These are phyloP conservation scores for Hymenoscyphus linearis DNA, from an alignment of 2,329 filamentous ascomycete species.

Conservation along the genomic window DNA sequence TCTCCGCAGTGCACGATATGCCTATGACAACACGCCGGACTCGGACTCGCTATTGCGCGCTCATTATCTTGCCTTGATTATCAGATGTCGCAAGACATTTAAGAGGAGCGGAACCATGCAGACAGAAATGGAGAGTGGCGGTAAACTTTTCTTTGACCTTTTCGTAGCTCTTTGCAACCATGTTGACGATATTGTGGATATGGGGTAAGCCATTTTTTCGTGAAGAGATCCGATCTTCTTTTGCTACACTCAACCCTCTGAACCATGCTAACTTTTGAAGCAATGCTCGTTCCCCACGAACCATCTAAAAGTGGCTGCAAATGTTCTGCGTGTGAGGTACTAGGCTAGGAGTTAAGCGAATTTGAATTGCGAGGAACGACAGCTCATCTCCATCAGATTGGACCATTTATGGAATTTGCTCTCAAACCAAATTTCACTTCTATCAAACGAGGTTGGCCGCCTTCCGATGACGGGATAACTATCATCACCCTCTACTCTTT, in stretches of 20 bases:
- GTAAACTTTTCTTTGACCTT: constrained; percentile 85
- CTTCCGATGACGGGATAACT: constrained; percentile 36
- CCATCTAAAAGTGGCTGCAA: constrained; percentile 42
- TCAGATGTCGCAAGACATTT: constrained; percentile 80
- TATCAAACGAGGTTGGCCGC: constrained; percentile 41
- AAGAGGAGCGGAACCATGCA: constrained; percentile 95
- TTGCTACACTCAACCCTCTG: background rate
- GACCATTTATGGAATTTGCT: constrained; percentile 31
- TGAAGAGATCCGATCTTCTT: background rate
- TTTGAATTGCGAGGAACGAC: constrained; percentile 32
- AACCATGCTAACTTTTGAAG: constrained; percentile 28
- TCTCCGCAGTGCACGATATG: constrained; percentile 79
- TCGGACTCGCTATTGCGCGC: constrained; percentile 85
- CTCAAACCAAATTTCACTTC: constrained; percentile 33
- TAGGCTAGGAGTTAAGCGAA: constrained; percentile 29
- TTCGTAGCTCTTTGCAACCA: constrained; percentile 93
- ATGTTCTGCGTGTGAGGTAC: constrained; percentile 26
- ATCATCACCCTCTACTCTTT: constrained; percentile 35
- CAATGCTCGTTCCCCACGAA: constrained; percentile 47
- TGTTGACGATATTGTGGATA: constrained; percentile 63
- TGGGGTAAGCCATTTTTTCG: constrained; percentile 41
- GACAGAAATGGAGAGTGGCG: constrained; percentile 84
- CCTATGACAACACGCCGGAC: constrained; percentile 84
- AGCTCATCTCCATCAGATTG: constrained; percentile 35
- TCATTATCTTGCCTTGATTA: constrained; percentile 89